Conservation (phyloP, 345 rosid genomes). For the Fremontodendron californicum region DNA sequence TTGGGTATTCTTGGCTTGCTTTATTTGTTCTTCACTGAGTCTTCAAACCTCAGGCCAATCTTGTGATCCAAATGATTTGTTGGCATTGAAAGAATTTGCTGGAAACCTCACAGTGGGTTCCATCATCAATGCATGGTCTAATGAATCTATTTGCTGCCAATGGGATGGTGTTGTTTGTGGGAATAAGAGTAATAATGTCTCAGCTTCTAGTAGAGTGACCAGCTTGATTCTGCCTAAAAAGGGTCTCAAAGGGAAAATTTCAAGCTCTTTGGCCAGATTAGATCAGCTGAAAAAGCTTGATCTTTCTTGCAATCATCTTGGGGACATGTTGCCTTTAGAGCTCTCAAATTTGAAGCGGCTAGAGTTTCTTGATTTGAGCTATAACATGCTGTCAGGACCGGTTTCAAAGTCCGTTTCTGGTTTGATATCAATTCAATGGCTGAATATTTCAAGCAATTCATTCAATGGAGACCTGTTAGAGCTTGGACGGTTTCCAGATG, state of each 20-base stretch:
- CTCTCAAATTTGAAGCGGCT: conserved; percentile 62
- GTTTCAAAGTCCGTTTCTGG: conserved; percentile 53
- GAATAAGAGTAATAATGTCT: conserved; percentile 20
- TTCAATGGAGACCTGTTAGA: conserved; percentile 49
- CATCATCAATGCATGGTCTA: conserved; percentile 49
- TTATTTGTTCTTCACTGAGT: conserved; percentile 47
- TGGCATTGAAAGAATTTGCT: conserved; percentile 57
- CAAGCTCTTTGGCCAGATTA: conserved; percentile 51
- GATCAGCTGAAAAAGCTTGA: conserved; percentile 53
- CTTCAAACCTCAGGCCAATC: conserved; percentile 30
- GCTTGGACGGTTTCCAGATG: conserved; percentile 43
- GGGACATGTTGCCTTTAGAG: conserved; percentile 53
- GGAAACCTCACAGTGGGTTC: conserved; percentile 53
- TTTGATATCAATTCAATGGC: conserved; percentile 42
- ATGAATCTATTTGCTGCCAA: conserved; percentile 50
- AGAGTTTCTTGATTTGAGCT: conserved; percentile 84
- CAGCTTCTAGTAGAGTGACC: conserved; percentile 44
- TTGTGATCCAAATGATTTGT: conserved; percentile 64
- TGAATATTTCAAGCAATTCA: conserved; percentile 70
- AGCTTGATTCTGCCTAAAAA: conserved; percentile 45
- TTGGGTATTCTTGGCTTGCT: conserved; percentile 42
- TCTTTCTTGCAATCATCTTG: conserved; percentile 63
- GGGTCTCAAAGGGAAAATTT: conserved; percentile 55
- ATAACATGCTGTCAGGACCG: conserved; percentile 58
- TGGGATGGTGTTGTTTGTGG: conserved; percentile 90